Conservation (phyloP, 768 basidiomycete genomes). For the Tubosaeta sp. region DNA sequence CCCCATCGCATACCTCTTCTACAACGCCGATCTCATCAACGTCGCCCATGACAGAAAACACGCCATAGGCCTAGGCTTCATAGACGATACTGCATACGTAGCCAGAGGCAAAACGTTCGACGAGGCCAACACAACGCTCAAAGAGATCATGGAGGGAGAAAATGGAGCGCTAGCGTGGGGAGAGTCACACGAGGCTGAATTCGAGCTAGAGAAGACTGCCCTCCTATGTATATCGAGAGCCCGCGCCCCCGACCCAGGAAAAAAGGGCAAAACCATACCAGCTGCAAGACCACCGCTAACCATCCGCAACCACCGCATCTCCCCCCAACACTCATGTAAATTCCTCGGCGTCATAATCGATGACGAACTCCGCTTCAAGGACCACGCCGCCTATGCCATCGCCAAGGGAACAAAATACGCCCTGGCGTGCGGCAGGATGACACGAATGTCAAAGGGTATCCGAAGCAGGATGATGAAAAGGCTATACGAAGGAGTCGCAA, state of each 20-base stretch:
- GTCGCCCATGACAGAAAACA: background rate
- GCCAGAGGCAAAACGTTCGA: background rate
- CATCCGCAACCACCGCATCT: conserved; percentile 8
- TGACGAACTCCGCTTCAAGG: conserved; percentile 23
- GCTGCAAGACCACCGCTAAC: too few relatives aligned
- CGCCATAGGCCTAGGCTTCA: conserved; percentile 1
- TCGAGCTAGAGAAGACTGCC: conserved; percentile 2
- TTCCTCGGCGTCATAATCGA: conserved; percentile 33
- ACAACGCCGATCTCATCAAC: conserved; percentile 24
- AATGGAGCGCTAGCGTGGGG: background rate
- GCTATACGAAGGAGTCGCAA: background rate
- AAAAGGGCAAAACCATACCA: too few relatives aligned
- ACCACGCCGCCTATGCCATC: conserved; percentile 10
- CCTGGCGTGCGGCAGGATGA: background rate
- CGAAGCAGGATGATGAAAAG: conserved; percentile 1
- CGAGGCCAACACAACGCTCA: background rate
- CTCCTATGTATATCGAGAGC: background rate
- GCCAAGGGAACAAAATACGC: conserved; percentile 2
- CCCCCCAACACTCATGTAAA: conserved; percentile 12
- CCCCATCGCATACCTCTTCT: background rate
- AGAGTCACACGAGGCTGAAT: background rate
- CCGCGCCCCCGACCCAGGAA: background rate
- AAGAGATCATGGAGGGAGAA: background rate
- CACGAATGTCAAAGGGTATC: conserved; percentile 15
- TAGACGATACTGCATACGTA: background rate